A percentile compares a stretch with the other conserved stretches of the same genome.
Evolutionary conservation across 169 alveolate species (phyloP).

Genomic region (Cyclospora cayetanensis): DNA sequence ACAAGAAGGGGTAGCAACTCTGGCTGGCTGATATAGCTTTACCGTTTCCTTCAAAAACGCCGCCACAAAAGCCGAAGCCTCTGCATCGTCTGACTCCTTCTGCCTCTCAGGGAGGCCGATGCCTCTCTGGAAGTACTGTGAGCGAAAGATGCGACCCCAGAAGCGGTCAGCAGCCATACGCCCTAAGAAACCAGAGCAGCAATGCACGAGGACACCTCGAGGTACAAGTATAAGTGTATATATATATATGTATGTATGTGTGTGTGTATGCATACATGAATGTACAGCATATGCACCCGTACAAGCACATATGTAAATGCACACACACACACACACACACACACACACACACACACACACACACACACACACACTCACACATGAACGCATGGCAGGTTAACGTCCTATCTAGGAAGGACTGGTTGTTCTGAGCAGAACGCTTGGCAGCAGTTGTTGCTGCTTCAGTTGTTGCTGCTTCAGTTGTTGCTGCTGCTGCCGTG

Average conservation of each 20-base stretch:
- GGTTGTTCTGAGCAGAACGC: too few species aligned
- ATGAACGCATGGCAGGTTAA: background rate
- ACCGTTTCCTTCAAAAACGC: constrained; percentile 10
- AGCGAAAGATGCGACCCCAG: constrained; percentile 49
- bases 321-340: background rate
- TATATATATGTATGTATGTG: background rate
- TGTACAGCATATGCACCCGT: background rate
- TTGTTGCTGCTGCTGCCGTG: too few species aligned
- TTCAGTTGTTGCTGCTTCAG: background rate
- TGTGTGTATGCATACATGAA: background rate
- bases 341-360: too few species aligned
- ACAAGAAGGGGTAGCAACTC: background rate
- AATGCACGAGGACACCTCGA: background rate
- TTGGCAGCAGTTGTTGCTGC: background rate
- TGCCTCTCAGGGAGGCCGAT: constrained; percentile 40
- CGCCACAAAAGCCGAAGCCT: background rate
- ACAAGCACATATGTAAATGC: background rate
- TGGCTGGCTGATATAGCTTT: background rate
- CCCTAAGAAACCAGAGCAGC: background rate
- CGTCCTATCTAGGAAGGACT: background rate
- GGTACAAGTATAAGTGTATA: too few species aligned
- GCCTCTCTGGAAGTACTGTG: constrained; percentile 42
- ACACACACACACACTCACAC: background rate
- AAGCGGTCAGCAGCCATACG: constrained; percentile 41
- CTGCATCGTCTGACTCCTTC: background rate